Conservation (phyloP, 1,284 basidiomycete genomes). For the Psilocybe mexicana region DNA sequence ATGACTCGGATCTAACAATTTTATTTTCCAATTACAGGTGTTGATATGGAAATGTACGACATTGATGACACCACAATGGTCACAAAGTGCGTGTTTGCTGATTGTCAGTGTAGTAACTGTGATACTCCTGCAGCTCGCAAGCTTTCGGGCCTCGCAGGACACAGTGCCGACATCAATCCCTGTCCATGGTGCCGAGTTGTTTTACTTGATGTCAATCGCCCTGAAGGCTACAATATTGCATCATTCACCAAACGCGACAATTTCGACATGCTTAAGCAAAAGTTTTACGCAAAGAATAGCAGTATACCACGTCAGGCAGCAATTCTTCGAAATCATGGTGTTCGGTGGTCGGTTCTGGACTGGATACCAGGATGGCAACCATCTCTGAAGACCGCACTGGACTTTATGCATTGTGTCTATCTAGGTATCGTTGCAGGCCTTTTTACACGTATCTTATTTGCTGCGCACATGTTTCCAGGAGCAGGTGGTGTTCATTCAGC, state of each 20-base stretch:
- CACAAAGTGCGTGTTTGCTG: constrained; percentile 12
- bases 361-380: constrained; percentile 15
- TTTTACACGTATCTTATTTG: constrained; percentile 24
- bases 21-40: neutral
- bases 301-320: constrained; percentile 2
- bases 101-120: constrained; percentile 25
- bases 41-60: constrained; percentile 10
- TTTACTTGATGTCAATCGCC: constrained; percentile 21
- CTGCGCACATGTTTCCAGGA: constrained; percentile 25
- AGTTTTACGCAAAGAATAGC: constrained; percentile 8
- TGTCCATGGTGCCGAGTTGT: constrained; percentile 26
- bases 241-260: too few relatives aligned
- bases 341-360: constrained; percentile 15
- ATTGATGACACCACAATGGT: constrained; percentile 14
- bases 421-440: constrained; percentile 21
- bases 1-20: neutral
- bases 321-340: constrained; percentile 9
- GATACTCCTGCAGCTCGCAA: constrained; percentile 30
- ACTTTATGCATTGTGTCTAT: constrained; percentile 23
- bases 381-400: constrained; percentile 6
- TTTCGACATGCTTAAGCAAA: too few relatives aligned
- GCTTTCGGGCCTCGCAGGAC: constrained; percentile 26
- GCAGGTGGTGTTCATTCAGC: constrained; percentile 15
- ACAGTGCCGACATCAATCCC: constrained; percentile 25
- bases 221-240: neutral